Conservation (phyloP, 2,329 filamentous ascomycete species). For the Venturia aucupariae region DNA sequence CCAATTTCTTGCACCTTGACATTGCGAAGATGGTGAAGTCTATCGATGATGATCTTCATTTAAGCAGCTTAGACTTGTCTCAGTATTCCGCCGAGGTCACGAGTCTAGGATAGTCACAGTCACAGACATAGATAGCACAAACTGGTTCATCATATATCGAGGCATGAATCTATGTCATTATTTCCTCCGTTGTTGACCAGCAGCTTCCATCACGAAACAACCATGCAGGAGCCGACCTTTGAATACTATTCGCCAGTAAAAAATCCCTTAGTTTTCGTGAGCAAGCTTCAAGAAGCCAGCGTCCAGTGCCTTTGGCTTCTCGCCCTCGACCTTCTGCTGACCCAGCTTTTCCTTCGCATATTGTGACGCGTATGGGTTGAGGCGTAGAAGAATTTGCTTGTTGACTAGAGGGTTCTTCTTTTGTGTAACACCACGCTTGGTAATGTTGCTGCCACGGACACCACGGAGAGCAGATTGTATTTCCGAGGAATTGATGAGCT, state of each 20-base stretch:
- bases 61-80: no score
- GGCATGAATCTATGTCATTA: background rate
- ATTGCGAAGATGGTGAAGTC: no score
- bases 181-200: background rate
- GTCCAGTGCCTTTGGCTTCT: constrained; percentile 50
- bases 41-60: no score
- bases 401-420: constrained; percentile 99
- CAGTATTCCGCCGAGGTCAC: no score
- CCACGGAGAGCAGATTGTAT: constrained; percentile 91
- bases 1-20: no score
- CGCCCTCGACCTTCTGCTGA: constrained; percentile 53
- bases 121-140: background rate
- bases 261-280: constrained; percentile 12
- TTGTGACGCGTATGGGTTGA: constrained; percentile 93
- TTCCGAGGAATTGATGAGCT: constrained; percentile 98
- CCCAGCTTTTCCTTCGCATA: constrained; percentile 83
- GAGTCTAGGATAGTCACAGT: no score
- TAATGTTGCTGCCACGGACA: constrained; percentile 79
- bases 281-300: constrained; percentile 37
- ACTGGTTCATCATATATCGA: background rate
- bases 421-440: constrained; percentile 85
- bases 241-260: background rate
- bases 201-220: background rate
- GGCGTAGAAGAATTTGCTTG: constrained; percentile 95
- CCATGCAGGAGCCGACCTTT: background rate